Conservation (phyloP, 805 yeast genomes). For the Myxozyma vanderwaltii region DNA sequence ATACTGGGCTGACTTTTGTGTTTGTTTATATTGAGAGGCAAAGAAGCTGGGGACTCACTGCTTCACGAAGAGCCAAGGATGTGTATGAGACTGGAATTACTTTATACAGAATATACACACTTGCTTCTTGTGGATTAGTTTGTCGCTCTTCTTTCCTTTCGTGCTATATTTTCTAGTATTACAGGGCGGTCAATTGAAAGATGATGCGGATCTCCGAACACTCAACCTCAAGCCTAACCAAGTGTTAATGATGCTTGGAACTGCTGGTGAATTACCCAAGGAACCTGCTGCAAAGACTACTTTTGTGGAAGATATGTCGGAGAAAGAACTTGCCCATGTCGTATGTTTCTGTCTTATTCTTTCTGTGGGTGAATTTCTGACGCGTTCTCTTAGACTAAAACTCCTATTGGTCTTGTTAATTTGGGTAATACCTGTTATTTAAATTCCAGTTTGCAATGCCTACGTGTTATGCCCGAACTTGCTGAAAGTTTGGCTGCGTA, state of each 20-base stretch:
- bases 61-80: too few relatives aligned
- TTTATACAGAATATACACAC: too few relatives aligned
- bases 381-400: slow-evolving; percentile 13
- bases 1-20: slow-evolving; percentile 1
- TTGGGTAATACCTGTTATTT: slow-evolving; percentile 79
- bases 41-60: too few relatives aligned
- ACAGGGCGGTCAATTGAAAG: slow-evolving; percentile 76
- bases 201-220: slow-evolving; percentile 58
- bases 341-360: slow-evolving; percentile 38
- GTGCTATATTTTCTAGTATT: not conserved
- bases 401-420: slow-evolving; percentile 68
- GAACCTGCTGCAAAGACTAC: slow-evolving; percentile 56
- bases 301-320: slow-evolving; percentile 70
- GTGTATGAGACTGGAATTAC: too few relatives aligned
- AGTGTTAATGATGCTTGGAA: slow-evolving; percentile 85
- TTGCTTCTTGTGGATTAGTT: too few relatives aligned
- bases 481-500: slow-evolving; percentile 46
- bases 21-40: not conserved
- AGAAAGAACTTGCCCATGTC: slow-evolving; percentile 45
- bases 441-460: slow-evolving; percentile 67
- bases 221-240: slow-evolving; percentile 65
- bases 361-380: slow-evolving; percentile 35
- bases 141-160: not conserved
- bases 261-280: slow-evolving; percentile 68
- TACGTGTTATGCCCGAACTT: slow-evolving; percentile 53